These are phyloP conservation scores for Cornus suecica DNA, from an alignment of 148 eudicot genomes.

Conservation along the genomic window DNA sequence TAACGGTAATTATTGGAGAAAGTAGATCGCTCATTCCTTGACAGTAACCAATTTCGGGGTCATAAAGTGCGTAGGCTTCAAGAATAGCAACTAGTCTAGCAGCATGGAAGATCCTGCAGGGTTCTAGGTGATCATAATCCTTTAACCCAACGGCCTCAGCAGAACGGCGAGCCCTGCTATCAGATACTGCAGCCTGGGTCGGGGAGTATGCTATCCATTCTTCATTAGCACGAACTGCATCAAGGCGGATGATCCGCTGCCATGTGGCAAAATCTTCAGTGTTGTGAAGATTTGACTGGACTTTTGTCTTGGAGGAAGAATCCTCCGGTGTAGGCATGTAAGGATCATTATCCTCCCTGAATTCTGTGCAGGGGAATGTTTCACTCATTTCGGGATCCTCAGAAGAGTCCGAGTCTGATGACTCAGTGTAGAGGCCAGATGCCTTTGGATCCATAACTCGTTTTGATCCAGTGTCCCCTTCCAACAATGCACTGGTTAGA, in stretches of 20 bases:
- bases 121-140: slow-evolving; percentile 81
- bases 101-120: slow-evolving; percentile 79
- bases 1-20: slow-evolving; percentile 77
- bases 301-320: slow-evolving; percentile 34
- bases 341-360: slow-evolving; percentile 37
- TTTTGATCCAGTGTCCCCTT: slow-evolving; percentile 40
- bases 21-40: slow-evolving; percentile 99
- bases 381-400: slow-evolving; percentile 60
- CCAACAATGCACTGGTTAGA: slow-evolving; percentile 31
- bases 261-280: slow-evolving; percentile 81
- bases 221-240: slow-evolving; percentile 85
- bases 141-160: slow-evolving; percentile 81
- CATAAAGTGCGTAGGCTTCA: slow-evolving; percentile 91
- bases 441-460: slow-evolving; percentile 36
- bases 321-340: slow-evolving; percentile 29
- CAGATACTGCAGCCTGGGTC: slow-evolving; percentile 63
- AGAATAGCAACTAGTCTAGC: slow-evolving; percentile 88
- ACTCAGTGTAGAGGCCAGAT: slow-evolving; percentile 49
- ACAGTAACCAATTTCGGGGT: slow-evolving; percentile 93
- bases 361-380: slow-evolving; percentile 40
- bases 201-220: slow-evolving; percentile 71
- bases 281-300: slow-evolving; percentile 31
- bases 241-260: slow-evolving; percentile 94
- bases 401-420: slow-evolving; percentile 75
- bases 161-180: slow-evolving; percentile 55